phyloP scores from a whole-genome alignment of 2,329 filamentous ascomycete genomes.

The Biscogniauxia sp. region DNA sequence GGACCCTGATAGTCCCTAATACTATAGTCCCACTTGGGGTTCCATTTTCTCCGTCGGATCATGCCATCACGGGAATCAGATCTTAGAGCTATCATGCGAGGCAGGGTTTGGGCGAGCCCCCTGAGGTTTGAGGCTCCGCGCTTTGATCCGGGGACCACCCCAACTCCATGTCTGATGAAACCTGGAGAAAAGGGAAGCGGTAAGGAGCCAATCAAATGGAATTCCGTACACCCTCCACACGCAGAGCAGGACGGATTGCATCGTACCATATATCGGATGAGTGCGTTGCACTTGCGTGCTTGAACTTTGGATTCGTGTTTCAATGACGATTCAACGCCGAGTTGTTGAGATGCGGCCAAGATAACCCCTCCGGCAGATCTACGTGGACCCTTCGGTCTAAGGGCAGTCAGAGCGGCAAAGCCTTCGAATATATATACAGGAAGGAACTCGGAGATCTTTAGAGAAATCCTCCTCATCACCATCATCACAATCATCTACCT shows the following conservation, averaged over 20 bases:
- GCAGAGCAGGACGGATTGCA: constrained; percentile 16
- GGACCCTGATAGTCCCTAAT: constrained; percentile 5
- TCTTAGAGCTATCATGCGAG: constrained; percentile 16
- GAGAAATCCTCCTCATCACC: constrained; percentile 10
- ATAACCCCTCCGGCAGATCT: constrained; percentile 5
- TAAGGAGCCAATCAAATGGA: constrained; percentile 1
- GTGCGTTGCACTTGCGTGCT: constrained; percentile 16
- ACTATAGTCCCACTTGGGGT: constrained; percentile 6
- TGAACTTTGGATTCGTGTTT: constrained; percentile 20
- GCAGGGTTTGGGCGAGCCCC: constrained; percentile 23
- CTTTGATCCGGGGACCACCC: constrained; percentile 22
- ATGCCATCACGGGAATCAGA: constrained; percentile 29
- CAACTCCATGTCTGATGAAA: constrained; percentile 8
- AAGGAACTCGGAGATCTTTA: constrained; percentile 6
- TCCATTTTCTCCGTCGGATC: constrained; percentile 21
- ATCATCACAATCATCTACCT: constrained; percentile 20
- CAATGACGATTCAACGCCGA: constrained; percentile 15
- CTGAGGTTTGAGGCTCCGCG: constrained; percentile 29
- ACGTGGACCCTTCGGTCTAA: constrained; percentile 4
- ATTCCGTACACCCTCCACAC: constrained; percentile 7
- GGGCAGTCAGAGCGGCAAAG: not conserved
- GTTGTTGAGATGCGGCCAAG: constrained; percentile 8
- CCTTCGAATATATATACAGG: constrained; percentile 10
- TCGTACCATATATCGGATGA: constrained; percentile 32
- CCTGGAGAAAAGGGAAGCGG: constrained; percentile 7